A percentile compares a stretch with the other conserved stretches of the same genome.
Evolutionary conservation across 805 yeast species (phyloP).

Genomic region (Schizosaccharomyces octosporus): DNA sequence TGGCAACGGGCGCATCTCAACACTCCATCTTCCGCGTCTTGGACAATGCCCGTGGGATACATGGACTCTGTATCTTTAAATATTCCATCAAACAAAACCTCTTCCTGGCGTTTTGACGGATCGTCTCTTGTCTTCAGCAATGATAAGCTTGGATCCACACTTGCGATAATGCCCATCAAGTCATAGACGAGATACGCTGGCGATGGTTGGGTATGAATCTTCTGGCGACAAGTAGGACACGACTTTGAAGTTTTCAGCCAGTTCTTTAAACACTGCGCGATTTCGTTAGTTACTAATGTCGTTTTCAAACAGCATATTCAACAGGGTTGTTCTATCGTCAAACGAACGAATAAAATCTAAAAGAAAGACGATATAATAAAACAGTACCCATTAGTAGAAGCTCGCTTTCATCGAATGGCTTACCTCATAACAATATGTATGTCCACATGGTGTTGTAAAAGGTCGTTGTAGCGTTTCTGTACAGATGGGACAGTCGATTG

Average conservation of each 20-base stretch:
- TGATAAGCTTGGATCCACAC: neutral
- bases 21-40: neutral
- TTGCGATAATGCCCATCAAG: neutral
- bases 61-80: neutral
- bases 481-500: neutral
- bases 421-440: neutral
- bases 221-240: neutral
- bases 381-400: neutral
- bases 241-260: neutral
- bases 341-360: neutral
- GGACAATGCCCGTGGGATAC: neutral
- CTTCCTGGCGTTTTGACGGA: neutral
- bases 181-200: neutral
- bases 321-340: neutral
- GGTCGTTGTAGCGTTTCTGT: neutral
- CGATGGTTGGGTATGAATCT: neutral
- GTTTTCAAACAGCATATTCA: neutral
- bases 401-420: neutral
- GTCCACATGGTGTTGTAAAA: neutral
- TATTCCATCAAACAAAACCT: neutral
- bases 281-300: no score
- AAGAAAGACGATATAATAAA: neutral
- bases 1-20: neutral
- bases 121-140: neutral
- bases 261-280: neutral